Conservation (phyloP, 106 monocot genomes). For the Chionographis japonica region DNA sequence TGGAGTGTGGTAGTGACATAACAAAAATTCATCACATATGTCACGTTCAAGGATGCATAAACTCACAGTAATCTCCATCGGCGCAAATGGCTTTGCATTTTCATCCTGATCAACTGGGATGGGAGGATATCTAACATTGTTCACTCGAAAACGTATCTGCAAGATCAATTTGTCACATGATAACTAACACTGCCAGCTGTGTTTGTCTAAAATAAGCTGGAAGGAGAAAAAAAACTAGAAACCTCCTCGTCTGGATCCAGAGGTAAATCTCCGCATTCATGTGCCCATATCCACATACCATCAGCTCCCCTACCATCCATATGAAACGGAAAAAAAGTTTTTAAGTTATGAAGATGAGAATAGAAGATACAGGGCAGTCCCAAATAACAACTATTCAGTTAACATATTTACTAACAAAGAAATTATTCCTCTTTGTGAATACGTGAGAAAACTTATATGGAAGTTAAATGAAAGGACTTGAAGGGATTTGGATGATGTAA, state of each 20-base stretch:
- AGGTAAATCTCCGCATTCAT: conserved; percentile 22
- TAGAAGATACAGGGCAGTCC: too few relatives aligned
- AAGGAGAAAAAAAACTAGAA: background rate
- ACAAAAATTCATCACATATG: background rate
- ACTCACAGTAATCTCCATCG: conserved; percentile 89
- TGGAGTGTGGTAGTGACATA: too few relatives aligned
- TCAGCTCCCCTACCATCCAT: conserved; percentile 29
- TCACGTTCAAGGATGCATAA: background rate
- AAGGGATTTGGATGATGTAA: too few relatives aligned
- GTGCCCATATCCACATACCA: conserved; percentile 75
- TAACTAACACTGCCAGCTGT: background rate
- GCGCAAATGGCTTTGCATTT: conserved; percentile 69
- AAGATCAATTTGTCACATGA: background rate
- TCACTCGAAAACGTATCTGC: conserved; percentile 74
- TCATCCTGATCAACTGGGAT: conserved; percentile 67
- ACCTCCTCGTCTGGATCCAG: conserved; percentile 83
- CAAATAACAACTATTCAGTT: too few relatives aligned
- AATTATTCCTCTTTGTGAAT: too few relatives aligned
- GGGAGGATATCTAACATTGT: conserved; percentile 66
- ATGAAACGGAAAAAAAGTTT: conserved; percentile 3
- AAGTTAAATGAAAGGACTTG: too few relatives aligned
- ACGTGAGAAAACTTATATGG: too few relatives aligned
- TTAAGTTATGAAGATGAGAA: background rate
- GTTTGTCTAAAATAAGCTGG: background rate
- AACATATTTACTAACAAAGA: too few relatives aligned